phyloP scores from a whole-genome alignment of 2,329 filamentous ascomycete species.

The Hymenoscyphus albidus region DNA sequence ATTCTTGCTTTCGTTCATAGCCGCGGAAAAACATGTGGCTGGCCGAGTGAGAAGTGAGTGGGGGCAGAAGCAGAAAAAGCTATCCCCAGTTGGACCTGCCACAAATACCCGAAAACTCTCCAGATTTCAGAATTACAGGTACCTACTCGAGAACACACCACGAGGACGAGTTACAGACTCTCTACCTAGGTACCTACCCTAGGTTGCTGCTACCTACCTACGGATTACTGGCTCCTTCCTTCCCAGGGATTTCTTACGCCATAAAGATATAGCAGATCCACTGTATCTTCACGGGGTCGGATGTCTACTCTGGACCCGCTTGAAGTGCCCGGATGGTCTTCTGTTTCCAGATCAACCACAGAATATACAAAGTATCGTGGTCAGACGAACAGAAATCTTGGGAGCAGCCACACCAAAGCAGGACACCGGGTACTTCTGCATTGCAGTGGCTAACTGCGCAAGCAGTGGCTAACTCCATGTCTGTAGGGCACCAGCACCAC shows the following conservation, averaged over 20 bases:
- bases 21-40: neutral
- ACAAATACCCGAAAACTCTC: neutral
- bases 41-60: neutral
- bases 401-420: too few relatives aligned
- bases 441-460: too few relatives aligned
- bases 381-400: too few relatives aligned
- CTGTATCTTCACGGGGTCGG: too few relatives aligned
- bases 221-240: neutral
- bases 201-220: too few relatives aligned
- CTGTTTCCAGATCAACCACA: neutral
- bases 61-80: neutral
- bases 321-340: neutral
- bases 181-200: too few relatives aligned
- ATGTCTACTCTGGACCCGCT: too few relatives aligned
- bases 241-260: neutral
- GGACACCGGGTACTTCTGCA: too few relatives aligned
- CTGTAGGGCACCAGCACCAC: too few relatives aligned
- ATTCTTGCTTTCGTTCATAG: neutral
- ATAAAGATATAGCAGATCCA: too few relatives aligned
- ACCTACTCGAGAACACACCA: too few relatives aligned
- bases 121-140: too few relatives aligned
- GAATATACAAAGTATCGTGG: neutral
- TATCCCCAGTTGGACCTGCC: neutral
- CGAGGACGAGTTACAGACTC: neutral
- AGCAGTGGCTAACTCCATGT: neutral